Conservation (phyloP, 164 flowering plant species). For the Aristolochia fimbriata region DNA sequence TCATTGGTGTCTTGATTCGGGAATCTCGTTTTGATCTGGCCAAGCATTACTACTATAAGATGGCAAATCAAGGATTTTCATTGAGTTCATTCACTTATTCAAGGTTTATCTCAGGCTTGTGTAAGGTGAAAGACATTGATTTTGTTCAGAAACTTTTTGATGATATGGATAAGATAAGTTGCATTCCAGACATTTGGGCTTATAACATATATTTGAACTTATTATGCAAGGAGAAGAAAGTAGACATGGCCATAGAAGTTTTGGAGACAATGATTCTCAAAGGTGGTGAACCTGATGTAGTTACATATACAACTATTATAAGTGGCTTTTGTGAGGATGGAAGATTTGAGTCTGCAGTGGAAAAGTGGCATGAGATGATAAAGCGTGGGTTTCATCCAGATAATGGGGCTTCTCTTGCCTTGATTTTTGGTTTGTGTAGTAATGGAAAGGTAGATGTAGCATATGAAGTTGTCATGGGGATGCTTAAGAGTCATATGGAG, state of each 20-base stretch:
- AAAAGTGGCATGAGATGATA: slow-evolving; percentile 65
- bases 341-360: slow-evolving; percentile 41
- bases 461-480: slow-evolving; percentile 61
- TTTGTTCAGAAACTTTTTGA: slow-evolving; percentile 38
- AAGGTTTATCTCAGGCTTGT: slow-evolving; percentile 65
- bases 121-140: slow-evolving; percentile 42
- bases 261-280: slow-evolving; percentile 40
- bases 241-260: slow-evolving; percentile 49
- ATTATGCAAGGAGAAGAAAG: slow-evolving; percentile 43
- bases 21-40: slow-evolving; percentile 60
- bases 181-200: slow-evolving; percentile 73
- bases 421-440: slow-evolving; percentile 61
- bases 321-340: slow-evolving; percentile 50
- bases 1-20: slow-evolving; percentile 70
- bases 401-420: slow-evolving; percentile 53
- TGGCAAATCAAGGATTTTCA: slow-evolving; percentile 63
- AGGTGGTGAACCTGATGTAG: slow-evolving; percentile 75
- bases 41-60: slow-evolving; percentile 44
- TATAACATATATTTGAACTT: slow-evolving; percentile 60
- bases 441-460: slow-evolving; percentile 81
- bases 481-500: slow-evolving; percentile 33
- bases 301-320: slow-evolving; percentile 64
- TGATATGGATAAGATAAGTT: slow-evolving; percentile 59
- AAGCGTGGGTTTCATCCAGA: slow-evolving; percentile 51
- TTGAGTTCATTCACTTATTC: slow-evolving; percentile 75